Conservation (phyloP, 2,329 filamentous ascomycete genomes). For the Aplosporella prunicola region DNA sequence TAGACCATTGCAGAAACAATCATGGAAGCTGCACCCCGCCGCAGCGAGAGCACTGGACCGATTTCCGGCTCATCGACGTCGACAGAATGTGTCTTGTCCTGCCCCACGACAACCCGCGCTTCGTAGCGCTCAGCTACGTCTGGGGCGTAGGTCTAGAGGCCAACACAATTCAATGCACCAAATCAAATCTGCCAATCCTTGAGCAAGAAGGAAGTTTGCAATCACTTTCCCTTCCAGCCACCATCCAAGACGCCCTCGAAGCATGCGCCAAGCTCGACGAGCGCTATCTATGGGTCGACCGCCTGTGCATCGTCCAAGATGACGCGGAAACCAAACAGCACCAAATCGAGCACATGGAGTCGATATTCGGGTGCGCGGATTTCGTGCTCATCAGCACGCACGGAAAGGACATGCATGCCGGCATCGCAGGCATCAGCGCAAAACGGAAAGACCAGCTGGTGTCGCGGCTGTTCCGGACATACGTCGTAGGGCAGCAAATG, state of each 20-base stretch:
- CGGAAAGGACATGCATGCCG: neutral
- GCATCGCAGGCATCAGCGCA: neutral
- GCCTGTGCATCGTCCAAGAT: constrained; percentile 10
- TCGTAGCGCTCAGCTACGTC: constrained; percentile 9
- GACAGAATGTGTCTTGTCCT: neutral
- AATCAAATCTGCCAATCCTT: neutral
- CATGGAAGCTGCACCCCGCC: no score
- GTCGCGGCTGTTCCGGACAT: no score
- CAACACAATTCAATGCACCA: neutral
- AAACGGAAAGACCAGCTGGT: neutral
- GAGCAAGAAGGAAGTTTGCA: neutral
- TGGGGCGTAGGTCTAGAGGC: neutral
- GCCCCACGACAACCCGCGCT: neutral
- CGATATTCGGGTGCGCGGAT: neutral
- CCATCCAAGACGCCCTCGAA: constrained; percentile 3
- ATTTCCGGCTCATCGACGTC: constrained; percentile 8
- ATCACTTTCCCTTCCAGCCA: neutral
- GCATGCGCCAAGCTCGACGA: neutral
- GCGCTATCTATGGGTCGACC: constrained; percentile 7
- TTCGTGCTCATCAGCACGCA: constrained; percentile 1
- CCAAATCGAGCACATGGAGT: neutral
- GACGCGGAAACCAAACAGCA: neutral
- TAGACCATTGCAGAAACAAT: no score
- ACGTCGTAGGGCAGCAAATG: no score
- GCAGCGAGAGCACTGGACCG: no score